phyloP scores from a whole-genome alignment of 495 filamentous ascomycete species.

The Cryomyces minteri region DNA sequence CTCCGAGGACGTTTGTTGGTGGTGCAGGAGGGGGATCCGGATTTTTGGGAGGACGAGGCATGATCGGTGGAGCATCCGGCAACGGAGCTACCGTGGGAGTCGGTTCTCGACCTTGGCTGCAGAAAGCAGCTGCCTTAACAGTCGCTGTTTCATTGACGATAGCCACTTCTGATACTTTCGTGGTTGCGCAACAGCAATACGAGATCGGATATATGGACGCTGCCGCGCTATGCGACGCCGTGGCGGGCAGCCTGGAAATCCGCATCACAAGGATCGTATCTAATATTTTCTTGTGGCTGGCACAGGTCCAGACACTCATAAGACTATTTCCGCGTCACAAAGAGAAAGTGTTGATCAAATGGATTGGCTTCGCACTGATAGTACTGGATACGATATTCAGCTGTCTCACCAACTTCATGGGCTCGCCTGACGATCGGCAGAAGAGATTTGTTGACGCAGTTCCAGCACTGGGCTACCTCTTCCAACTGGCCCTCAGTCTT shows the following conservation, averaged over 20 bases:
- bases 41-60: constrained; percentile 63
- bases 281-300: constrained; percentile 90
- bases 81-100: constrained; percentile 42
- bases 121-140: constrained; percentile 80
- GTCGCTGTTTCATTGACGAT: constrained; percentile 88
- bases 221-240: constrained; percentile 44
- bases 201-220: constrained; percentile 54
- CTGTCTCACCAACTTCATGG: constrained; percentile 69
- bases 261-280: constrained; percentile 80
- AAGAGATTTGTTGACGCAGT: constrained; percentile 70
- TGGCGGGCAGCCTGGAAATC: constrained; percentile 67
- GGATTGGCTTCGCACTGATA: constrained; percentile 89
- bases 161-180: constrained; percentile 77
- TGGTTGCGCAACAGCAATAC: constrained; percentile 66
- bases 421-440: constrained; percentile 35
- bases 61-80: constrained; percentile 55
- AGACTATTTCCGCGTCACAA: constrained; percentile 89
- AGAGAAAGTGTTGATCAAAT: constrained; percentile 97
- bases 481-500: constrained; percentile 72
- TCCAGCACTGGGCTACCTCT: constrained; percentile 84
- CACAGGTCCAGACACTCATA: constrained; percentile 91
- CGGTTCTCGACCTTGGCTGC: constrained; percentile 86
- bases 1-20: constrained; percentile 71
- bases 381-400: constrained; percentile 76
- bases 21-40: constrained; percentile 46